Evolutionary conservation across 768 basidiomycete species (phyloP).

Genomic region (Hemileccinum impolitum): DNA sequence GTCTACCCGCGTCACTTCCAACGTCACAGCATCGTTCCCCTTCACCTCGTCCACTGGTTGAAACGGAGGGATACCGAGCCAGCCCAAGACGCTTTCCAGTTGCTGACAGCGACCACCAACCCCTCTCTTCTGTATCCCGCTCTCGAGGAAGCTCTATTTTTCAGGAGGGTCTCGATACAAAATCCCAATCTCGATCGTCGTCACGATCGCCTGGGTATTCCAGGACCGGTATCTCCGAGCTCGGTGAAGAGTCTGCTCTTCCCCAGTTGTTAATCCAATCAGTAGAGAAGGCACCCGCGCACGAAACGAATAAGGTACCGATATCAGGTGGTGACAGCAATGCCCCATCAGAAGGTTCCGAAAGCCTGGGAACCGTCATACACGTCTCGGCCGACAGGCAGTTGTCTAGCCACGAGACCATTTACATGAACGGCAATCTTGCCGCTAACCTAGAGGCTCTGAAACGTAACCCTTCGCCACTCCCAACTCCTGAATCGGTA

Average conservation of each 20-base stretch:
- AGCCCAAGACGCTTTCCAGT: conserved; percentile 2
- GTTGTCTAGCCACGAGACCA: conserved; percentile 22
- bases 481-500: conserved; percentile 5
- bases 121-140: conserved; percentile 16
- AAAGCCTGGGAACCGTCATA: conserved; percentile 16
- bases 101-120: conserved; percentile 13
- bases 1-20: conserved; percentile 12
- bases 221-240: conserved; percentile 28
- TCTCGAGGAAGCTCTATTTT: conserved; percentile 30
- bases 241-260: conserved; percentile 17
- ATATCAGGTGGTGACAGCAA: conserved; percentile 8
- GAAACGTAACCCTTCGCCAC: conserved; percentile 13
- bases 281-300: conserved; percentile 31
- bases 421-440: conserved; percentile 19
- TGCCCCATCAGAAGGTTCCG: conserved; percentile 17
- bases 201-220: conserved; percentile 49
- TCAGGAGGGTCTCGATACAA: conserved; percentile 32
- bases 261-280: conserved; percentile 17
- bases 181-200: conserved; percentile 41
- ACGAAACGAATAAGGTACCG: conserved; percentile 11
- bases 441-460: conserved; percentile 10
- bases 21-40: conserved; percentile 22
- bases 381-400: conserved; percentile 13
- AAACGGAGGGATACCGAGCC: conserved; percentile 4
- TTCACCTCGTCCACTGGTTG: conserved; percentile 17